Evolutionary conservation across 2,329 filamentous ascomycete species (phyloP), one percentile per base, ranked within the genome.

Genomic region (Talaromyces rugulosus): DNA sequence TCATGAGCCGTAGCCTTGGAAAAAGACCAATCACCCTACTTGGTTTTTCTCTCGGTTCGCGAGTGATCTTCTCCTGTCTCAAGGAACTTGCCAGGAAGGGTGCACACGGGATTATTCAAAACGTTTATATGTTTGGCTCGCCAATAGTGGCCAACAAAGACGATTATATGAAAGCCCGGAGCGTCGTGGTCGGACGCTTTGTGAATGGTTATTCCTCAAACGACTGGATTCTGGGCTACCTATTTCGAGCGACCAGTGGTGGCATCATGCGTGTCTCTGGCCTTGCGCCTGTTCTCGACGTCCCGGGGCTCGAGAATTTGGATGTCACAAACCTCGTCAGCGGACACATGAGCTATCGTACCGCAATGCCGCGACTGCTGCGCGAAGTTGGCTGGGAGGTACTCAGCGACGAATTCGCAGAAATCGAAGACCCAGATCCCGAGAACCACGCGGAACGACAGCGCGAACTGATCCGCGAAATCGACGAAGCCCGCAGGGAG

Each of bases 371-470:
- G 16, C 86, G 86, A 62, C 82, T 99, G 18, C 82, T 99, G 58
- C 87, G 91, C 65, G 89, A 94, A 72, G 91, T 93, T 40, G 95
- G 93, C 16, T 99, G 93, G 92, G 80, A 89, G 59, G 91, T 98
- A 3, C 89, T 96, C 70, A 93, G 89, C 66, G 92, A 97, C 68
- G 94, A 98, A 73, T 99, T 98, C 72, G 88, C 86, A 0, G 95
- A 99, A 76, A 98, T 99, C 63, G 95, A 98, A 73, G 95, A 99
- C 68, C 92, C 95, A 0, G 95, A 99, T 70, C 95, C 95, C 0
- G 95, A 98, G 0, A 94, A 96, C 68, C 94, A 98, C 76, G 84
- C 86, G 57, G 84, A 92, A 72, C 84, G 93, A 55, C 95, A 99
- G 76, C 85, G 92, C 61, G 94, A 98, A 76, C 85, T 99, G 50